Percentiles rank a stretch among this genome's conserved stretches.
phyloP scores from a whole-genome alignment of 2,329 filamentous ascomycete genomes.

The Harringtonia aguacate region DNA sequence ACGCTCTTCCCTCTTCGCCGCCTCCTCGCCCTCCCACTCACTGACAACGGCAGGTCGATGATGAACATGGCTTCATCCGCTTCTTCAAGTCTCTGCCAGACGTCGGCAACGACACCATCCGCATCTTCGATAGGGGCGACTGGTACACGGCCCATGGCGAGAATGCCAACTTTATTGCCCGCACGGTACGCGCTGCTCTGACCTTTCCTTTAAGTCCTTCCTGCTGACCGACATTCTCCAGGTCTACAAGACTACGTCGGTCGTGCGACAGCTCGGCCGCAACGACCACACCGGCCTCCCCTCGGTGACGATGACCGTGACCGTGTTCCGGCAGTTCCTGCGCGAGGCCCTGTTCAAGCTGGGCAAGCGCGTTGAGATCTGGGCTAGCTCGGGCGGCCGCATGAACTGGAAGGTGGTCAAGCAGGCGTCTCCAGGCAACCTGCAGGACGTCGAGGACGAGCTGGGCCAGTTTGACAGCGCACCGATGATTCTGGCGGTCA shows the following conservation, averaged over 20 bases:
- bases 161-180: constrained; percentile 74
- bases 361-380: constrained; percentile 86
- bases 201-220: neutral
- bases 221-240: constrained; percentile 18
- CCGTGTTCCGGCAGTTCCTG: constrained; percentile 91
- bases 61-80: constrained; percentile 92
- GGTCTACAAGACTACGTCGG: constrained; percentile 97
- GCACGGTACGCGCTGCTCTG: constrained; percentile 42
- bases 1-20: neutral
- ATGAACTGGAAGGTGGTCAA: constrained; percentile 91
- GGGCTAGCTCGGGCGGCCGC: constrained; percentile 61
- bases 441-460: constrained; percentile 96
- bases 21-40: neutral
- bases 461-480: constrained; percentile 76
- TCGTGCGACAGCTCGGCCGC: constrained; percentile 79
- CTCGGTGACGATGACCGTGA: constrained; percentile 91
- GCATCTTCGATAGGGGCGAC: constrained; percentile 88
- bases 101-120: constrained; percentile 63
- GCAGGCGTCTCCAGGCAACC: constrained; percentile 87
- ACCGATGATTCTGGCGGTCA: constrained; percentile 91
- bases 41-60: constrained; percentile 60
- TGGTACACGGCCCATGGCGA: constrained; percentile 92
- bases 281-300: constrained; percentile 75
- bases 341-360: constrained; percentile 87
- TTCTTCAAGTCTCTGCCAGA: constrained; percentile 81